A percentile compares a stretch with the other conserved stretches of the same genome.
phyloP scores from a whole-genome alignment of 805 yeast genomes.

The Suhomyces tanzawaensis region DNA sequence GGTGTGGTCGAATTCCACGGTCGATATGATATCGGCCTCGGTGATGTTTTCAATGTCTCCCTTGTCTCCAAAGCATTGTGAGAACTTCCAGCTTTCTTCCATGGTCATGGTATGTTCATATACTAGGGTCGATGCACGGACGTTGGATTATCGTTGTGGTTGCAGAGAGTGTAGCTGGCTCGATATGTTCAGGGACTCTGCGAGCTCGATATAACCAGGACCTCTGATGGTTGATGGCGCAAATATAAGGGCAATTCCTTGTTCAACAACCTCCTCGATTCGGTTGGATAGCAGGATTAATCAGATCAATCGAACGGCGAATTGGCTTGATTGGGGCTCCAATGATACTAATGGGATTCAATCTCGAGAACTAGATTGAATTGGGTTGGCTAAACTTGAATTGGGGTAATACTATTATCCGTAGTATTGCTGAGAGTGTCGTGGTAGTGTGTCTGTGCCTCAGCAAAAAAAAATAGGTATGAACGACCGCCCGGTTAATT shows the following conservation, averaged over 20 bases:
- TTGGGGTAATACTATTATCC: too few species aligned
- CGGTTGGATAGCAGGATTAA: too few species aligned
- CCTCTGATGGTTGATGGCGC: too few species aligned
- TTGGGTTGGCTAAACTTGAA: too few species aligned
- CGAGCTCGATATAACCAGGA: too few species aligned
- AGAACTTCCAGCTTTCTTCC: conserved; percentile 69
- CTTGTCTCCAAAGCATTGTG: conserved; percentile 98
- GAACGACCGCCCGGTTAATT: too few species aligned
- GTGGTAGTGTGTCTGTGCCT: not conserved
- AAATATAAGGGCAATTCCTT: not conserved
- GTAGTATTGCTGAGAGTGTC: not conserved
- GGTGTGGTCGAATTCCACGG: conserved; percentile 92
- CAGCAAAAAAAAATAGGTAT: conserved; percentile 1
- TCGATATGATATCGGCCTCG: conserved; percentile 94
- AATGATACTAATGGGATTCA: not conserved
- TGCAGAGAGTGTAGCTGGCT: too few species aligned
- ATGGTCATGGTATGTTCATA: conserved; percentile 13
- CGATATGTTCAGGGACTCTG: too few species aligned
- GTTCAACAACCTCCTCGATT: not conserved
- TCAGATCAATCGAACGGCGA: not conserved
- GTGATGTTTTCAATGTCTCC: conserved; percentile 94
- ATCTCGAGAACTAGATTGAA: not conserved
- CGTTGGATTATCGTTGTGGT: too few species aligned
- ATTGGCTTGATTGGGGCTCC: not conserved
- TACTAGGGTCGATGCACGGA: not conserved